Percentiles rank a stretch among this genome's conserved stretches.
Conservation (phyloP, 352 stramenopile genomes). For the Globisporangium irregulare region DNA sequence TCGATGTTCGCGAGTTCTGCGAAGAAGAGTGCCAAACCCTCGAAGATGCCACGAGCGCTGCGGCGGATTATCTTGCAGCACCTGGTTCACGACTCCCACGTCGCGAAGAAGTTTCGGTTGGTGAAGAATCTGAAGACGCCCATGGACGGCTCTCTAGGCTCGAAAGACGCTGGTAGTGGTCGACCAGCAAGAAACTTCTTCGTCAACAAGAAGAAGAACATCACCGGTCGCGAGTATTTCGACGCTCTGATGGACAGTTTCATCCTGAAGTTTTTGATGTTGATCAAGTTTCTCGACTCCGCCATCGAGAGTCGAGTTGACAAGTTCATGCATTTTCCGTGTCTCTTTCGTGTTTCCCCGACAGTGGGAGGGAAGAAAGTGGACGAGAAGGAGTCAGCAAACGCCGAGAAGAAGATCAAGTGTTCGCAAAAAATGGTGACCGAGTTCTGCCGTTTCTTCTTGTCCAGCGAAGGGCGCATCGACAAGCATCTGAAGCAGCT, state of each 20-base stretch:
- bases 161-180: slow-evolving; percentile 34
- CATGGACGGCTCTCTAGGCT: slow-evolving; percentile 47
- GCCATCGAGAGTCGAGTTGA: slow-evolving; percentile 74
- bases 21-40: slow-evolving; percentile 25
- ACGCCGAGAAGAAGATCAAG: slow-evolving; percentile 68
- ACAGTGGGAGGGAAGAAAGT: slow-evolving; percentile 11
- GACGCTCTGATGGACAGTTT: slow-evolving; percentile 85
- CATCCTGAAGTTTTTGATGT: slow-evolving; percentile 89
- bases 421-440: slow-evolving; percentile 90
- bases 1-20: slow-evolving; percentile 37
- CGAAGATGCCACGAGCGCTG: slow-evolving; percentile 53
- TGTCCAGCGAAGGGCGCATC: slow-evolving; percentile 93
- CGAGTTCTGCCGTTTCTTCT: slow-evolving; percentile 90
- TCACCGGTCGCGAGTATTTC: slow-evolving; percentile 77
- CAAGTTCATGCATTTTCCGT: slow-evolving; percentile 80
- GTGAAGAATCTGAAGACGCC: slow-evolving; percentile 73
- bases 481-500: slow-evolving; percentile 90
- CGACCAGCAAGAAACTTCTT: slow-evolving; percentile 22
- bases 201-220: slow-evolving; percentile 62
- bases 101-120: slow-evolving; percentile 57
- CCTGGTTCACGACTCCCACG: slow-evolving; percentile 56
- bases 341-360: slow-evolving; percentile 81
- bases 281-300: slow-evolving; percentile 92
- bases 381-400: slow-evolving; percentile 11
- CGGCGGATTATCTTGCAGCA: slow-evolving; percentile 66